Base-by-base conservation (phyloP, 78 protist species). In the Speleostelium caveatum region DNA sequence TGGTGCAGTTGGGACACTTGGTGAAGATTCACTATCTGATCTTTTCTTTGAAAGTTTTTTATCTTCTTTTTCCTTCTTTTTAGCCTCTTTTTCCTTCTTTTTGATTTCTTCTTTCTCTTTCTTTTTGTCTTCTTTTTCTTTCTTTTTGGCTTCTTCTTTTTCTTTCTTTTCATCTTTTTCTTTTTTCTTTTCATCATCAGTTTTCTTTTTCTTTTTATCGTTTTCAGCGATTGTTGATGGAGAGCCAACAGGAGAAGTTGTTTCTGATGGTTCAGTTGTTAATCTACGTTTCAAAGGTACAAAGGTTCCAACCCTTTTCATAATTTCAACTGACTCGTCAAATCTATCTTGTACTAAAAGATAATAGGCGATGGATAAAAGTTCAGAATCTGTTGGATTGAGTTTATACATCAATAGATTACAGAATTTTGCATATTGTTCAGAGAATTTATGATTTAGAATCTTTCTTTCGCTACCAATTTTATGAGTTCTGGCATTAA, bases 401-500 rank as follows among this genome's bases (percentile, higher is more conserved):
- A 42, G 33, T 39, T 67, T 86, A 53, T 32, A 86, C 7, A 62
- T 36, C 19, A 86, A 63, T 4, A 68, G 6, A 21, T 74, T 59
- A 35, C 53, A 58, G 30, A 73, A 61, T 3, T 42, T 14, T 38
- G 68, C 21, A 32, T 86, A 86, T 42, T 86, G 80, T 21, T 65
- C 36, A 21, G 58, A 33, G 30, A 86, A 38, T n/a, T 76, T 75
- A 39, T 86, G 60, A 26, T 86, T 86, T 7, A 86, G 56, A 19
- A 86, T 86, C 45, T 72, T 56, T 38, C 93, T 33, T 63, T 86
- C 73, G 2, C 24, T 58, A 61, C 93, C 93, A 3, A 86, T 17
- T 69, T 67, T 58, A 73, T 86, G 93, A 32, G 83, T 76, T 49
- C 93, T 58, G 16, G 85, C 24, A 32, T 86, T 86, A 16, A 86